Conservation (phyloP, 2,329 filamentous ascomycete genomes). For the Chrysoporthe austroafricana region DNA sequence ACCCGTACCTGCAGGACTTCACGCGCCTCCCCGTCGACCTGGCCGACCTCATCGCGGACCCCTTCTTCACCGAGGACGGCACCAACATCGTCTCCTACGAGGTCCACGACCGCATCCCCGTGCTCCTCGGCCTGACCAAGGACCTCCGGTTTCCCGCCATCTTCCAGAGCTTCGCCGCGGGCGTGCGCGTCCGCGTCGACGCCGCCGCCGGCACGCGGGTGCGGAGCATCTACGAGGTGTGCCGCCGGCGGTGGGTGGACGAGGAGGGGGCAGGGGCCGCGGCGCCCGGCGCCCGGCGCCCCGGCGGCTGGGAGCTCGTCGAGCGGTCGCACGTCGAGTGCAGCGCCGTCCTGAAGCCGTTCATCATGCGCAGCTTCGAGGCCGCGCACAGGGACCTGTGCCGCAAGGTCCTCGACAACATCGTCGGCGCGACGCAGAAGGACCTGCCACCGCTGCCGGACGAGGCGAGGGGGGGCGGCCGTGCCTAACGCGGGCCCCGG, state of each 20-base stretch:
- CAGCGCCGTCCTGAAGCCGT: slow-evolving; percentile 39
- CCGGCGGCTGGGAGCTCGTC: slow-evolving; percentile 39
- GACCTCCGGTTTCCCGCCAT: slow-evolving; percentile 47
- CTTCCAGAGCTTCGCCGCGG: slow-evolving; percentile 47
- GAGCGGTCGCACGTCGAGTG: slow-evolving; percentile 41
- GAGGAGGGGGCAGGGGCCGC: background rate
- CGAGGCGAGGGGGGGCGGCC: background rate
- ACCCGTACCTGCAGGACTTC: slow-evolving; percentile 27
- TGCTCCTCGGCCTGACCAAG: slow-evolving; percentile 41
- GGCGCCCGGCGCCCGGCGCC: background rate
- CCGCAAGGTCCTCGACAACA: slow-evolving; percentile 36
- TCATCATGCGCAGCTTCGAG: slow-evolving; percentile 40
- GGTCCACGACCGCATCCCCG: slow-evolving; percentile 41
- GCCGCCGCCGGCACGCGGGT: slow-evolving; percentile 49
- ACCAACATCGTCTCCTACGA: slow-evolving; percentile 32
- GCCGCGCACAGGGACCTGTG: slow-evolving; percentile 39
- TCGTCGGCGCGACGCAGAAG: slow-evolving; percentile 26
- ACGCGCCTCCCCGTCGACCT: slow-evolving; percentile 20
- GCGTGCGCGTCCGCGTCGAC: slow-evolving; percentile 48
- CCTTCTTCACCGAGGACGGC: slow-evolving; percentile 30
- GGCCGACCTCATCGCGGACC: slow-evolving; percentile 27
- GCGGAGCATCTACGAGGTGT: slow-evolving; percentile 43
- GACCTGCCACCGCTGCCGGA: slow-evolving; percentile 20
- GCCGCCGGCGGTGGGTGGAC: background rate
- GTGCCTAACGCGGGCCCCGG: background rate